A percentile compares a stretch with the other conserved stretches of the same genome.
These are phyloP conservation scores for Chlamydomonas reinhardtii DNA, from an alignment of 163 green algal species.

Conservation along the genomic window DNA sequence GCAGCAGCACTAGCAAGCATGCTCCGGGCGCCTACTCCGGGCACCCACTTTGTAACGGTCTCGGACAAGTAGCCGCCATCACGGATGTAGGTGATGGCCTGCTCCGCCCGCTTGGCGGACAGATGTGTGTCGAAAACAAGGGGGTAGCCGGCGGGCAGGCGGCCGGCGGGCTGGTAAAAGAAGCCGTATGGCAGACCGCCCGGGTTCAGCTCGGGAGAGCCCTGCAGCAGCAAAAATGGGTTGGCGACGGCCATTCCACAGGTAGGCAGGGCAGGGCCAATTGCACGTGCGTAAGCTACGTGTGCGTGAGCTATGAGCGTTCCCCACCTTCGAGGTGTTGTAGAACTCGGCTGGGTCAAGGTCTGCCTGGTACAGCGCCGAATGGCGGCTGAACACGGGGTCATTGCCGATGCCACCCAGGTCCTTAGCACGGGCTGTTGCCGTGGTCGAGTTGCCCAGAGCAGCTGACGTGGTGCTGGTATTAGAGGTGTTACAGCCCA, in stretches of 20 bases:
- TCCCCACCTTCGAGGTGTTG: neutral
- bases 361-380: neutral
- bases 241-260: too few species aligned
- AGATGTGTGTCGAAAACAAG: neutral
- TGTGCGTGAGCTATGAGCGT: too few species aligned
- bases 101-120: neutral
- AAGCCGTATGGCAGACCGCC: neutral
- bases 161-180: neutral
- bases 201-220: neutral
- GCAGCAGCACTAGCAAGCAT: too few species aligned
- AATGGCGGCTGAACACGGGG: neutral
- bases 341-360: neutral
- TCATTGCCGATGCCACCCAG: conserved; percentile 14
- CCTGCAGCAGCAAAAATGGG: neutral
- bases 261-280: too few species aligned
- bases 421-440: neutral
- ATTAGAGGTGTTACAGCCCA: too few species aligned
- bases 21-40: too few species aligned
- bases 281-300: too few species aligned
- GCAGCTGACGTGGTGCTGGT: neutral
- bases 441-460: neutral
- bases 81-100: neutral
- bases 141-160: neutral
- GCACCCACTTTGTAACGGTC: neutral
- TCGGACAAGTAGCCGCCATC: conserved; percentile 2